Conservation (phyloP, 2,329 filamentous ascomycete species). For the Hypoxylon sp. region DNA sequence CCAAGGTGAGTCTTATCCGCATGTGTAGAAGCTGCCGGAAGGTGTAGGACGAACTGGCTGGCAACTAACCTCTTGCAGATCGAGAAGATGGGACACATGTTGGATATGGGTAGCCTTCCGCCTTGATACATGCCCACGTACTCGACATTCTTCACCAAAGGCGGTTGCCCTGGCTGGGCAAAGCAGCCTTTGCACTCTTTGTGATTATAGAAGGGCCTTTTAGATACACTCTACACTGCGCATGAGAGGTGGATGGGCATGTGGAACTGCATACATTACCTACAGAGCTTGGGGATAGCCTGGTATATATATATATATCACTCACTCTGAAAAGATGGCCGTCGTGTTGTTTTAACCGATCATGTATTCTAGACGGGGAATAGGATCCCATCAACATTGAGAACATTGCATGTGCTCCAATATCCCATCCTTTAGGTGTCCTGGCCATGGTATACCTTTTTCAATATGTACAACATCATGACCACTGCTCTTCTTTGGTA, state of each 20-base stretch:
- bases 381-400: background rate
- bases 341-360: background rate
- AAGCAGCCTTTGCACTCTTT: background rate
- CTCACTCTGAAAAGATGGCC: background rate
- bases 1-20: conserved; percentile 77
- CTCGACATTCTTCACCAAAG: background rate
- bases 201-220: conserved; percentile 4
- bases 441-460: too few relatives aligned
- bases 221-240: conserved; percentile 4
- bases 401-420: background rate
- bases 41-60: background rate
- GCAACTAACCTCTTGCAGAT: conserved; percentile 68
- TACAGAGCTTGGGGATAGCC: background rate
- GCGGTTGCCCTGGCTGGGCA: background rate
- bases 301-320: background rate
- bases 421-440: background rate
- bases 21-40: background rate
- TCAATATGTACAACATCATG: background rate
- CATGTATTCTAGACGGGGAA: background rate
- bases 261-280: background rate
- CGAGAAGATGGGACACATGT: conserved; percentile 89
- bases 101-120: conserved; percentile 66
- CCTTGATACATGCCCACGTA: conserved; percentile 28
- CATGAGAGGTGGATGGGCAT: background rate
- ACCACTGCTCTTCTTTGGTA: too few relatives aligned